Evolutionary conservation across 2,329 filamentous ascomycete genomes (phyloP).

Genomic region (Epichloe glyceriae): DNA sequence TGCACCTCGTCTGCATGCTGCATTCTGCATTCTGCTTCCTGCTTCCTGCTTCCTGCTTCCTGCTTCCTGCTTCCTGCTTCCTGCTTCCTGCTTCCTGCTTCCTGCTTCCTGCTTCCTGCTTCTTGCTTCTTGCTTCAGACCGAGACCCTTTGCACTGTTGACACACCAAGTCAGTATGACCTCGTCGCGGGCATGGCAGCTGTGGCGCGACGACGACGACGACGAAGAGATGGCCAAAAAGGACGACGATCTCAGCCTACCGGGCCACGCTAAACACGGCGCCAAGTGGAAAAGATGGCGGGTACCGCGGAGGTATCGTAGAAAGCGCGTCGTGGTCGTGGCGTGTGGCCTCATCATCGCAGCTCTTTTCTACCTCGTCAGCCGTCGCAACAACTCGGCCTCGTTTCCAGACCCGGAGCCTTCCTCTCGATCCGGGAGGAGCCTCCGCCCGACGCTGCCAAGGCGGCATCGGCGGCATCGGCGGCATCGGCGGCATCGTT

Average conservation of each 20-base stretch:
- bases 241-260: conserved; percentile 37
- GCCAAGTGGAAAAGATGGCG: conserved; percentile 27
- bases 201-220: conserved; percentile 29
- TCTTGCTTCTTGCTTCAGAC: background rate
- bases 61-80: background rate
- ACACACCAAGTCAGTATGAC: conserved; percentile 2
- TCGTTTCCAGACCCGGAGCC: background rate
- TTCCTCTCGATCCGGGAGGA: background rate
- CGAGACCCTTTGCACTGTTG: no score
- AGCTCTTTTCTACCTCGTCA: conserved; percentile 38
- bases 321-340: conserved; percentile 38
- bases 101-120: no score
- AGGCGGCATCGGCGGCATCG: background rate
- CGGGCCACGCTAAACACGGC: conserved; percentile 11
- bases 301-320: conserved; percentile 34
- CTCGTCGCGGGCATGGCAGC: conserved; percentile 12
- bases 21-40: background rate
- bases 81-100: no score
- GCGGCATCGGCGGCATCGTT: background rate
- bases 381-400: conserved; percentile 16
- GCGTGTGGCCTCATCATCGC: conserved; percentile 32
- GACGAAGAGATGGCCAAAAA: conserved; percentile 48
- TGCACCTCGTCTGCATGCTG: no score
- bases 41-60: background rate
- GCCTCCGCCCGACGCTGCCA: background rate